Percentiles rank a stretch among this genome's conserved stretches.
Conservation (phyloP, 2,329 filamentous ascomycete genomes). For the Cladophialophora exuberans region DNA sequence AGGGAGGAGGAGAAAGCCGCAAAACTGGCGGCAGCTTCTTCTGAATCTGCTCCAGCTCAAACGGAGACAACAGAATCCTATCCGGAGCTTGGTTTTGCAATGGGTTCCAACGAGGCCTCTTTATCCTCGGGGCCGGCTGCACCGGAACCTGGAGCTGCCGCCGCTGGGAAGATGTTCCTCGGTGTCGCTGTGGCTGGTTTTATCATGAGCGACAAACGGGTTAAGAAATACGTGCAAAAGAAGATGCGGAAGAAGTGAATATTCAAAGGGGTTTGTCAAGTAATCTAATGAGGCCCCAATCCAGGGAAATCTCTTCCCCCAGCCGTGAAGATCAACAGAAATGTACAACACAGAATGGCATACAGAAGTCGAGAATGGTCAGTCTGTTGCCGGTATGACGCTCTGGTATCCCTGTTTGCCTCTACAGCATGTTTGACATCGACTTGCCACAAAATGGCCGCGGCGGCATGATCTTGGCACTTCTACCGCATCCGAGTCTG, state of each 20-base stretch:
- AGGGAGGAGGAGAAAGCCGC: not conserved
- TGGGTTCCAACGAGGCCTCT: not conserved
- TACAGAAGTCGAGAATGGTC: too few relatives aligned
- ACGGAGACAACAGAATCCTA: constrained; percentile 2
- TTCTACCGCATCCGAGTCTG: too few relatives aligned
- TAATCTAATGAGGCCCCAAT: too few relatives aligned
- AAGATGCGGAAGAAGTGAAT: constrained; percentile 19
- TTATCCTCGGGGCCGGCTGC: not conserved
- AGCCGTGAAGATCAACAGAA: too few relatives aligned
- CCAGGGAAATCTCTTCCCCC: too few relatives aligned
- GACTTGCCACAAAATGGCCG: too few relatives aligned
- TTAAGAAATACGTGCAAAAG: constrained; percentile 25
- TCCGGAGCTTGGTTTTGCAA: constrained; percentile 25
- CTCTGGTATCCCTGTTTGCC: too few relatives aligned
- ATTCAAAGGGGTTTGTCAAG: too few relatives aligned
- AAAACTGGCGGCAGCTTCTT: not conserved
- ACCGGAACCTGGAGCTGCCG: constrained; percentile 5
- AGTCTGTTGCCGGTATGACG: too few relatives aligned
- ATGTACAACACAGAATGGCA: too few relatives aligned
- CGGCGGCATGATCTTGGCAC: too few relatives aligned
- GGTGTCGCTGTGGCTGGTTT: constrained; percentile 27
- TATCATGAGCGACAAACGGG: constrained; percentile 26
- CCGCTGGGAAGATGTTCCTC: constrained; percentile 25
- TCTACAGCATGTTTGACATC: too few relatives aligned
- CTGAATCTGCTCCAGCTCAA: not conserved